Base-by-base conservation (phyloP, 148 eudicot genomes). In the Rhododendron ferrugineum region DNA sequence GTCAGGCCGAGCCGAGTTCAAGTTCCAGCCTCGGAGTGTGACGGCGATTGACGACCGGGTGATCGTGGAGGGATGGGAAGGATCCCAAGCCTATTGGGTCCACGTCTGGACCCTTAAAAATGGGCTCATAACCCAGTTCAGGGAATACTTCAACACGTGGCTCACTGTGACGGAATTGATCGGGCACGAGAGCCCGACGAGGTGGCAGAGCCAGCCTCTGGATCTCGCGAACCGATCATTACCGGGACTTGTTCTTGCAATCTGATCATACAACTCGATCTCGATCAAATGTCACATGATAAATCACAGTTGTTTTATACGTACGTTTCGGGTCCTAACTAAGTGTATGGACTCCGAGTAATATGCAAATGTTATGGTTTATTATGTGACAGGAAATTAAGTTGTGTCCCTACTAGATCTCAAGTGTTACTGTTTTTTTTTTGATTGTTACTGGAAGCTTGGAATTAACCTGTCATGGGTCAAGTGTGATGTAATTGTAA, bases 241-340 rank as follows among this genome's bases (percentile, higher is more conserved):
- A 92, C 98, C 97, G 11, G 96, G 93, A n/a, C 93, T 95, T 20
- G 89, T 95, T 44, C 94, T 95, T 78, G 95, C 98, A 82, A 92
- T 95, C 76, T 95, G 90, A 91, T 40, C 44, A 40, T 16, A 68
- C 36, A 68, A 68, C 74, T 28, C 18, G 7, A 40, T 40, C 44
- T 40, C 7, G 44, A 40, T 28, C 34, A 28, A 3, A 68, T 68
- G 74, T 68, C 74, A 28, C 74, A 28, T 68, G 16, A 28, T 28
- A 11, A 68, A 68, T 68, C 36, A 68, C 4, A 11, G 49, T 46
- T 9, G 2, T 46, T 7, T 23, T 23, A 2, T n/a, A 68, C 26
- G 5, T 68, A 11, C 7, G 0, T 68, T 30, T 68, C 0, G 36
- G 36, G 20, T 68, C 37, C 18, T 30, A 46, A 28, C 36, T 28